A percentile compares a stretch with the other conserved stretches of the same genome.
Evolutionary conservation across 2,329 filamentous ascomycete species (phyloP).

Genomic region (Xylariales sp.): DNA sequence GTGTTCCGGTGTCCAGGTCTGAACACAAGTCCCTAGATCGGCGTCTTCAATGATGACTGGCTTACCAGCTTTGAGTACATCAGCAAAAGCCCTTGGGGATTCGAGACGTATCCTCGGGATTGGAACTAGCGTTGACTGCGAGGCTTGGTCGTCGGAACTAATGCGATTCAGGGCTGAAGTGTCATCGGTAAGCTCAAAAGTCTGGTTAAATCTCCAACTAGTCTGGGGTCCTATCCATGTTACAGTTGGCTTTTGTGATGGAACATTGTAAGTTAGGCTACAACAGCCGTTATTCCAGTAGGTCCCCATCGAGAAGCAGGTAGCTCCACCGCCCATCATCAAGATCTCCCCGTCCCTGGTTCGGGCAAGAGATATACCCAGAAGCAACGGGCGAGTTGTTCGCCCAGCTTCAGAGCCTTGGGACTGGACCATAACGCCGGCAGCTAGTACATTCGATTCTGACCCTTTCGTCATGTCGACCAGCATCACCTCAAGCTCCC

Average conservation of each 20-base stretch:
- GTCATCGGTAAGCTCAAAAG: slow-evolving; percentile 4
- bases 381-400: slow-evolving; percentile 56
- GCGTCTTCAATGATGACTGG: slow-evolving; percentile 63
- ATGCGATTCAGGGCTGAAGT: background rate
- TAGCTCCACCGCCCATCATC: slow-evolving; percentile 74
- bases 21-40: slow-evolving; percentile 62
- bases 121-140: slow-evolving; percentile 25
- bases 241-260: background rate
- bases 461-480: slow-evolving; percentile 34
- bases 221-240: background rate
- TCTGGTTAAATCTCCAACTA: slow-evolving; percentile 6
- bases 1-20: slow-evolving; percentile 65
- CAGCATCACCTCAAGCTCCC: slow-evolving; percentile 46
- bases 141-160: slow-evolving; percentile 17
- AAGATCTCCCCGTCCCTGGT: slow-evolving; percentile 47
- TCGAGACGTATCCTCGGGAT: slow-evolving; percentile 51
- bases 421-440: slow-evolving; percentile 3
- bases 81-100: slow-evolving; percentile 52
- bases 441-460: slow-evolving; percentile 22
- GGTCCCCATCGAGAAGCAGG: slow-evolving; percentile 87
- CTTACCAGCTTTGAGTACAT: slow-evolving; percentile 50
- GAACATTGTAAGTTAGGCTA: slow-evolving; percentile 2
- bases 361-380: slow-evolving; percentile 58
- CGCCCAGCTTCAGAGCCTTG: background rate
- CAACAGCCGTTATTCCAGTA: slow-evolving; percentile 65